Base-by-base conservation (phyloP, 768 basidiomycete species). In the Mycena metata region DNA sequence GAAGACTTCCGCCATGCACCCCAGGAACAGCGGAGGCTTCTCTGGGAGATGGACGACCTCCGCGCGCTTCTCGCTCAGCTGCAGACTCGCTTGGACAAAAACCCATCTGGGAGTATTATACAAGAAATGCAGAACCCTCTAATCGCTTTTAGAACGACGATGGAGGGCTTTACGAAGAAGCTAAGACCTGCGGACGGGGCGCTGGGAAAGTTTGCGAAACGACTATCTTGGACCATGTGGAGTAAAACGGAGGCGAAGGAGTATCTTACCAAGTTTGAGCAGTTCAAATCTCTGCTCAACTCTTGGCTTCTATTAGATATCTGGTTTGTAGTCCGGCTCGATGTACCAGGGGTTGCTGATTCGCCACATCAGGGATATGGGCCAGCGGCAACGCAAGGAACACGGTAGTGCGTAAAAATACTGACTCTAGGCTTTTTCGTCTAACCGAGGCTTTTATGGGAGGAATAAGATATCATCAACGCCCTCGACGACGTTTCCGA, bases 231-330 rank as follows among this genome's bases (percentile, higher is more conserved):
- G 56, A 45, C 23, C 15, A 39, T 39, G 26, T 58, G 56, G 23
- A 45, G 16, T 30, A 58, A 58, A n/a, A 26, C 42, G 26, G 56
- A 58, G 9, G 42, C 42, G n/a, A 11, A 45, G 17, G 42, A 58
- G 9, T 42, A 42, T 9, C 26, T 58, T 15, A 16, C 16, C 2
- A 45, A 58, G 41, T 35, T 58, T 16, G 56, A 58, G 42, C 56
- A 45, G 26, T 58, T 58, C 56, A 58, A 58, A 23, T 12, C 56
- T 13, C 12, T 58, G 13, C 43, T 58, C 15, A 58, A 58, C 42
- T 42, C 39, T 7, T 58, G 56, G 56, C 30, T 58, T 23, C 21
- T 45, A 23, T 15, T 58, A 12, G 42, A 58, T 30, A n/a, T 58
- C 8, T 58, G 56, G 56, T 58, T 24, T n/a, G 30, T 6, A 30